Evolutionary conservation across 805 yeast species (phyloP).

Genomic region (Nakazawaea ishiwadae): DNA sequence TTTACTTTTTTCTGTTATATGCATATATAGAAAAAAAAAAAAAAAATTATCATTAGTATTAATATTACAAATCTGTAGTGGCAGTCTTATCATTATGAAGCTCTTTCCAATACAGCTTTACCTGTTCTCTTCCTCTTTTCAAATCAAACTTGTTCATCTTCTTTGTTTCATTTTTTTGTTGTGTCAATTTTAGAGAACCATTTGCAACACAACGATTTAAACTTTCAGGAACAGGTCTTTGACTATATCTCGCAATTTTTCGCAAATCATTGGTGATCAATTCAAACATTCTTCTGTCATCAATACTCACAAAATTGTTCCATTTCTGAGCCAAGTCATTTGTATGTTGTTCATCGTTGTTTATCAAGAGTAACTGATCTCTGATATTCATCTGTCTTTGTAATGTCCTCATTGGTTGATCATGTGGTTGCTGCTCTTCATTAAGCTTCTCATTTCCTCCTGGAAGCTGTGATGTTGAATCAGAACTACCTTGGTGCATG

Average conservation of each 20-base stretch:
- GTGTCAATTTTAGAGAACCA: neutral
- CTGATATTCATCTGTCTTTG: conserved; percentile 24
- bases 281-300: conserved; percentile 23
- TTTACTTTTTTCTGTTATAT: too few species aligned
- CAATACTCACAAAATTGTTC: conserved; percentile 19
- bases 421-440: neutral
- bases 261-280: conserved; percentile 24
- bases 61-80: neutral
- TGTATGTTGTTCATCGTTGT: conserved; percentile 1
- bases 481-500: too few species aligned
- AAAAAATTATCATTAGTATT: neutral
- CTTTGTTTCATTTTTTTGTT: neutral
- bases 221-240: conserved; percentile 21
- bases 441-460: too few species aligned
- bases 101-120: conserved; percentile 4
- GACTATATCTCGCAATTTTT: conserved; percentile 22
- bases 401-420: conserved; percentile 21
- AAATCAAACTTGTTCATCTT: conserved; percentile 7
- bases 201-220: conserved; percentile 9
- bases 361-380: conserved; percentile 8
- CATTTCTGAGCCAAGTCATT: conserved; percentile 16
- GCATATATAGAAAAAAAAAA: too few species aligned
- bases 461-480: too few species aligned
- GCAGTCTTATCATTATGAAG: too few species aligned
- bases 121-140: neutral